A percentile compares a stretch with the other conserved stretches of the same genome.
Evolutionary conservation across 1,284 basidiomycete species (phyloP).

Genomic region (Porodaedalea pini): DNA sequence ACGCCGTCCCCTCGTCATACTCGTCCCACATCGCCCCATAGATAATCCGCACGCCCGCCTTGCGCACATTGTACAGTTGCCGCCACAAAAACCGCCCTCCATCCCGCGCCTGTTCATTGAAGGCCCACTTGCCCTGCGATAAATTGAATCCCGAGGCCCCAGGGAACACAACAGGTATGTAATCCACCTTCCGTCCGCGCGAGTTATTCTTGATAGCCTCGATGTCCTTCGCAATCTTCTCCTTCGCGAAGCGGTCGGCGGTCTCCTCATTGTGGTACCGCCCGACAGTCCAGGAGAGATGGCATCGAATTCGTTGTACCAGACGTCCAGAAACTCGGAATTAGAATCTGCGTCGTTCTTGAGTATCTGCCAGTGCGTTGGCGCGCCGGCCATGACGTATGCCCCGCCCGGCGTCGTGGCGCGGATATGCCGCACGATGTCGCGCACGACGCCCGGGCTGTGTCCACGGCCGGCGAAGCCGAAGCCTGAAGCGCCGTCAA

Average conservation of each 20-base stretch:
- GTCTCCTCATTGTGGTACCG: constrained; percentile 53
- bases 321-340: constrained; percentile 58
- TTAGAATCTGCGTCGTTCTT: constrained; percentile 62
- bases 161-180: constrained; percentile 70
- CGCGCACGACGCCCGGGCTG: constrained; percentile 53
- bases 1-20: constrained; percentile 79
- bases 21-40: constrained; percentile 86
- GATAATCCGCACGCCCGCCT: constrained; percentile 58
- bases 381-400: constrained; percentile 66
- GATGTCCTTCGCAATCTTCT: constrained; percentile 57
- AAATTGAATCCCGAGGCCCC: constrained; percentile 70
- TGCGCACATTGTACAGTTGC: constrained; percentile 62
- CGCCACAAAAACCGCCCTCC: constrained; percentile 74
- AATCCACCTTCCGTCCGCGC: constrained; percentile 55
- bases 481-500: constrained; percentile 46
- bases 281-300: constrained; percentile 77
- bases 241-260: constrained; percentile 56
- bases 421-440: constrained; percentile 52
- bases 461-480: constrained; percentile 63
- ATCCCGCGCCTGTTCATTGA: constrained; percentile 62
- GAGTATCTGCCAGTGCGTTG: constrained; percentile 67
- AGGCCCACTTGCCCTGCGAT: constrained; percentile 61
- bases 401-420: constrained; percentile 62
- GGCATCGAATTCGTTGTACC: constrained; percentile 69
- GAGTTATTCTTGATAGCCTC: constrained; percentile 50